Base-by-base conservation (phyloP, 179 eudicot species). In the Amaranthus tricolor region DNA sequence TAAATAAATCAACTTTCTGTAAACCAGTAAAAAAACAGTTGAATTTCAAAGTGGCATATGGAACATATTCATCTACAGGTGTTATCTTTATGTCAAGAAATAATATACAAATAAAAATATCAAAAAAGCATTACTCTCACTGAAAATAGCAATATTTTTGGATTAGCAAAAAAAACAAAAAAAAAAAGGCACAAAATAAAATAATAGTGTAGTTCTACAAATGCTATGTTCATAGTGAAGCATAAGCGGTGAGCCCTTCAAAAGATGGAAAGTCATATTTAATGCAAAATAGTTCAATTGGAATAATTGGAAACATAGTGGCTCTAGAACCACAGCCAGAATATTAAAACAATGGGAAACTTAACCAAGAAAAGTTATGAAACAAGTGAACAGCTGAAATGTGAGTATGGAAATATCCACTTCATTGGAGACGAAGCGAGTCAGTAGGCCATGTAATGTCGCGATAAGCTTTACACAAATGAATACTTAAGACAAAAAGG, bases 361-460 rank as follows among this genome's bases (percentile, higher is more conserved):
- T 45, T 13, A 47, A 20, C 40, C 52, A 76, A 71, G 56, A 16
- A 40, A 81, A 64, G 63, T 43, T 58, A 20, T 31, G 40, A 63
- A 43, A 14, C 66, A 62, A 66, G 74, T 20, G 73, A 64, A 47
- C 8, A 76, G 65, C 83, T 40, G 68, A 72, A 72, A 40, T 49
- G 64, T 62, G 70, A 44, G 47, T 49, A 24, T 21, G 19, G 45
- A 62, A 63, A 68, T 62, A 63, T 66, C 48, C 52, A 58, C 53
- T 53, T 68, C 69, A 67, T 49, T 53, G 13, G 57, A 48, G 24
- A 71, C 16, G 60, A 58, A 74, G 67, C 72, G 77, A 73, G 78
- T 62, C 62, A 54, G 75, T 54, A 72, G 74, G 78, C 66, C 80
- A 81, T 19, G 74, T 52, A 70, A 63, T 57, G 63, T 65, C 63